Percentiles rank a stretch among this genome's conserved stretches.
Evolutionary conservation across 306 rosid species (phyloP).

Genomic region (Hylodesmum podocarpum): DNA sequence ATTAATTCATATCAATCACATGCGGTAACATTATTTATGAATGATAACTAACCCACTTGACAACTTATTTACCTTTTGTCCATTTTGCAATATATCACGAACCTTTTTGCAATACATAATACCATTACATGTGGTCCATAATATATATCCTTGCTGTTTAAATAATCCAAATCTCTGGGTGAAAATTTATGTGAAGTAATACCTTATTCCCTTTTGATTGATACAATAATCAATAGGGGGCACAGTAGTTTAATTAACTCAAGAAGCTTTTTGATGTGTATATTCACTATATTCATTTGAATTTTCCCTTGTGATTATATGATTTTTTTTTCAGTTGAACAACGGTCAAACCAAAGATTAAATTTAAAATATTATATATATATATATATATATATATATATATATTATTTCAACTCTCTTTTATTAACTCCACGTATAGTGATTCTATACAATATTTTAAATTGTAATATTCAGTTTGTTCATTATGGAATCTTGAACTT

Average conservation of each 20-base stretch:
- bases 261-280: background rate
- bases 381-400: no score
- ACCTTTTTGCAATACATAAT: background rate
- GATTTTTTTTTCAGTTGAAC: no score
- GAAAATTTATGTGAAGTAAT: background rate
- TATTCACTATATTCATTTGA: no score
- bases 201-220: background rate
- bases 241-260: background rate
- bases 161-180: background rate
- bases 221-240: background rate
- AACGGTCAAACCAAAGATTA: no score
- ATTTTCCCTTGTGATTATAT: no score
- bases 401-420: no score
- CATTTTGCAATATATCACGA: background rate
- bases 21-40: background rate
- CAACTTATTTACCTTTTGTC: background rate
- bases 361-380: no score
- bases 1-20: no score
- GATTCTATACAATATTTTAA: no score
- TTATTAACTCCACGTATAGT: no score
- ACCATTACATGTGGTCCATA: background rate
- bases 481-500: no score
- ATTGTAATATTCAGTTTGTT: no score
- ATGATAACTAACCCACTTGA: background rate
- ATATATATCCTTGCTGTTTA: background rate